Evolutionary conservation across 192 early-diverging fungal species (phyloP), one percentile per base, ranked within the genome.

Genomic region (Coemansia sp.): DNA sequence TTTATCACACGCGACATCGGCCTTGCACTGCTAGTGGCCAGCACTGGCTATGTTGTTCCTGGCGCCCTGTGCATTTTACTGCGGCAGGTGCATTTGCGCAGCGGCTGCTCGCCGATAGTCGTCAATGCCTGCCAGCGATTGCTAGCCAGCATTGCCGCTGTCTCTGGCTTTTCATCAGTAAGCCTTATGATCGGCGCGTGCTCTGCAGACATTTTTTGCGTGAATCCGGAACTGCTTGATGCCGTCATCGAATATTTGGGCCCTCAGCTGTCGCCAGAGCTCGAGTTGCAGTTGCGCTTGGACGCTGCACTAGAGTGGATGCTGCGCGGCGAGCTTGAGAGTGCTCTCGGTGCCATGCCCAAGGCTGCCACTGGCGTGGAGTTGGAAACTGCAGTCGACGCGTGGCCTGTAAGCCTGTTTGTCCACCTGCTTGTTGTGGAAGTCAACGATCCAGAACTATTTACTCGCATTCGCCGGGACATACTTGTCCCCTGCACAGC

Each of bases 1-100:
- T 32, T 80, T 34, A 56, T 74, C 35, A 80, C 76, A 15, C 76
- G 70, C 44, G 56, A 80, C 21, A 56, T 80, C 27, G 76, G 76
- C 26, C 46, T 70, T 21, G 64, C 63, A 6, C 18, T 74, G 48
- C 60, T 80, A 44, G 36, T 60, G 0, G 42, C 26, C 14, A 41
- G 34, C 26, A 61, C 71, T 33, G 29, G 39, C 14, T 54, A 53
- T 29, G 34, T 65, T 48, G 34, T 65, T 10, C 67, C 76, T 1
- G 71, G 76, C 15, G 60, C 67, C 4, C 33, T 80, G 11, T 15
- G 22, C 4, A 70, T 80, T 15, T 34, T 74, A 22, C 46, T 70
- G 32, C 36, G 48, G 21, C 76, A 80, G 35, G 35, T 70, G 11
- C 19, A 46, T 10, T 43, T 44, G 0, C 21, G 56, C 1, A 50